Base-by-base conservation (phyloP, 768 basidiomycete genomes). In the Suillus spraguei region DNA sequence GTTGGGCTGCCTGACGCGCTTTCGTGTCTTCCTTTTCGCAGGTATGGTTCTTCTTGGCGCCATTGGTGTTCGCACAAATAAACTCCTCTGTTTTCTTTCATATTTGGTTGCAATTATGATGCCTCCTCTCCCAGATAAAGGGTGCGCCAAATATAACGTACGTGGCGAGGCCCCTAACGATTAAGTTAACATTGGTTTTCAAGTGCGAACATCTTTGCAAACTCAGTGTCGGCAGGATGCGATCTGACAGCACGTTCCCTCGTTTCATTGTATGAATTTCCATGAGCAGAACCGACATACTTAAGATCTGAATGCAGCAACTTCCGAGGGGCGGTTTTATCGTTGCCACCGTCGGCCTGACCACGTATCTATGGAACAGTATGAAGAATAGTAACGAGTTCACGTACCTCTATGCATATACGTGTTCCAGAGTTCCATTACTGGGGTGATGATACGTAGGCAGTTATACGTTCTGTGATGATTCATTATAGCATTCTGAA, bases 311-410 rank as follows among this genome's bases (percentile, higher is more conserved):
- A 56, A 11, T 39, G 2, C 63, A 89, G 87, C 28, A 93, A 90
- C 71, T 94, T 95, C 71, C 87, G 92, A 24, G 92, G 22, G 92
- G 94, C 35, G 92, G 92, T 17, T 95, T 90, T 76, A 77, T 94
- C 54, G 89, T 88, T n/a, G 91, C 91, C 9, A 80, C 89, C 54
- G 87, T 92, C 46, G 92, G 92, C 5, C 70, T 93, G 38, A 85
- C 81, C 74, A 91, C 91, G 80, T 83, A 87, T 42, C 91, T 89
- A 2, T 92, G 91, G 91, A 89, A 90, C 68, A 70, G 92, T 41
- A 80, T 91, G 67, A 86, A 88, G 72, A 85, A 80, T 64, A 89
- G 87, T 74, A 92, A 87, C 70, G 83, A 79, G 65, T 94, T 94
- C 75, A 88, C 90, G 28, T 94, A 94, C 74, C 84, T 94, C 32